Evolutionary conservation across 306 rosid genomes (phyloP).

Genomic region (Sophora flavescens): DNA sequence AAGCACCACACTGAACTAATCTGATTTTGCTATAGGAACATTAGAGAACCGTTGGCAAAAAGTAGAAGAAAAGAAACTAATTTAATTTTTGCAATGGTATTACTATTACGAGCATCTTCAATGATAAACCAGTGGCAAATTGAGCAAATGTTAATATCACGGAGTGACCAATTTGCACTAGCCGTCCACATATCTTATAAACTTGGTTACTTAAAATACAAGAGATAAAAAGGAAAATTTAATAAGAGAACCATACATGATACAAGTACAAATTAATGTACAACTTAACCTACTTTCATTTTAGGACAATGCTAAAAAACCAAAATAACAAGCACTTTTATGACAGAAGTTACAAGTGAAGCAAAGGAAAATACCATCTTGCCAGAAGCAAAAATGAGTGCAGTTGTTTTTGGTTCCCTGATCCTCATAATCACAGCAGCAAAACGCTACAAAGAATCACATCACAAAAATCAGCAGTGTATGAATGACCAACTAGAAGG

Average conservation of each 20-base stretch:
- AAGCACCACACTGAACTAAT: neutral
- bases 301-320: constrained; percentile 16
- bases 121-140: neutral
- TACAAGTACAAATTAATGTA: neutral
- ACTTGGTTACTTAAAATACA: neutral
- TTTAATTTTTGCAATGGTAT: neutral
- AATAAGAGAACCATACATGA: neutral
- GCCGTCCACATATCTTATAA: neutral
- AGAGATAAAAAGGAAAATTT: neutral
- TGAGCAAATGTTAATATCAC: neutral
- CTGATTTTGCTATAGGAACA: neutral
- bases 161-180: neutral
- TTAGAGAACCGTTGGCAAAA: neutral
- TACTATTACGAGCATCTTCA: neutral
- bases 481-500: neutral
- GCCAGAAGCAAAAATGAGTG: constrained; percentile 94
- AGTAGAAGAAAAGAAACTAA: neutral
- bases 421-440: constrained; percentile 99
- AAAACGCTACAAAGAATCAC: constrained; percentile 74
- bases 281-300: neutral
- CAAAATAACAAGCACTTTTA: neutral
- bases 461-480: constrained; percentile 31
- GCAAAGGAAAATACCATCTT: constrained; percentile 75
- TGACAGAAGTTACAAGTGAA: constrained; percentile 9
- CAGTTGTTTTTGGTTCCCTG: constrained; percentile 97